Conservation (phyloP, 2,329 filamentous ascomycete genomes). For the Berkeleyomyces rouxiae region DNA sequence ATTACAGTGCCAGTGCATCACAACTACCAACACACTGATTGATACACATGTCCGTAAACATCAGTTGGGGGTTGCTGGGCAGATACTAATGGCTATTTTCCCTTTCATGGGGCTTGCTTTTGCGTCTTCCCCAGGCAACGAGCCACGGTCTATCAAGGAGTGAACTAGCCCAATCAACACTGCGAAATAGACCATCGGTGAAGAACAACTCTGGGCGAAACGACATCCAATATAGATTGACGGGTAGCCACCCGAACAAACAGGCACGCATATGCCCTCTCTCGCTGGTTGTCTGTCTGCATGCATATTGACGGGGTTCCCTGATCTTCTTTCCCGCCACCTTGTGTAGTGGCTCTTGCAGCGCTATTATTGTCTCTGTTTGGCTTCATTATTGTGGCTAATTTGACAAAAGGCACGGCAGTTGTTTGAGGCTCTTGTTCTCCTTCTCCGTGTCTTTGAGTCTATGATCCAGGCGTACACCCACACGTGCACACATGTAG, state of each 20-base stretch:
- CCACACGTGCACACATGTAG: background rate
- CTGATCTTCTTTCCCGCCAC: background rate
- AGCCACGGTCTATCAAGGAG: background rate
- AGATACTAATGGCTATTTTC: background rate
- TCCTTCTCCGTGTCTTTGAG: background rate
- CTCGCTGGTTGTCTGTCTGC: background rate
- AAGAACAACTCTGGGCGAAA: background rate
- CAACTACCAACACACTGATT: background rate
- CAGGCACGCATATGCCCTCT: background rate
- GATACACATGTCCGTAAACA: background rate
- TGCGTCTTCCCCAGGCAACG: background rate
- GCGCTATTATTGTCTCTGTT: background rate
- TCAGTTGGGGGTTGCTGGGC: background rate
- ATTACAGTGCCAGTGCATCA: background rate
- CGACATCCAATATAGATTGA: background rate
- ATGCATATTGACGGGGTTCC: constrained; percentile 1
- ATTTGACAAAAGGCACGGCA: background rate
- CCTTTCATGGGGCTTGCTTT: background rate
- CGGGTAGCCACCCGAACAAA: constrained; percentile 1
- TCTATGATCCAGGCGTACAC: background rate
- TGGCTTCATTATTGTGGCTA: background rate
- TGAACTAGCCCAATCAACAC: background rate
- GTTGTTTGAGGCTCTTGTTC: background rate
- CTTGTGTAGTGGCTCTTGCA: background rate
- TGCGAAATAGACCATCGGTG: background rate